These are phyloP conservation scores for Punctularia strigosozonata DNA, from an alignment of 768 basidiomycete genomes.

Conservation along the genomic window DNA sequence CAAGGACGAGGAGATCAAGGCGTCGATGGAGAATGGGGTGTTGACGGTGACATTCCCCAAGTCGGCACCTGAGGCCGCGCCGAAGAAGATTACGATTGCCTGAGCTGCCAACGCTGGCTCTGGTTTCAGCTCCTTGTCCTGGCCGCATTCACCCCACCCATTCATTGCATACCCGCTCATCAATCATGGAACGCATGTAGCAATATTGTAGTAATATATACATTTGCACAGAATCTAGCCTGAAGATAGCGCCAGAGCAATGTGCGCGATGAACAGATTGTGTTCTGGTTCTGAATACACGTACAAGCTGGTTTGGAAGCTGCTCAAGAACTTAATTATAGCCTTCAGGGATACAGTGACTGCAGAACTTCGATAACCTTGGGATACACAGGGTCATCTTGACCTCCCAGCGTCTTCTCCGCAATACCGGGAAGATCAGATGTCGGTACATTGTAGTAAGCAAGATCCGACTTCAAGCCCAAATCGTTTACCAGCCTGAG, in stretches of 20 bases:
- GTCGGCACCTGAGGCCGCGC: constrained; percentile 7
- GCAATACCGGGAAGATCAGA: constrained; percentile 45
- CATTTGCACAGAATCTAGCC: too few species aligned
- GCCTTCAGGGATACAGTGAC: constrained; percentile 21
- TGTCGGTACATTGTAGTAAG: constrained; percentile 52
- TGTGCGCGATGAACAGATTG: too few species aligned
- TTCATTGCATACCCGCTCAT: too few species aligned
- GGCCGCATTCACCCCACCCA: too few species aligned
- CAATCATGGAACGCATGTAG: too few species aligned
- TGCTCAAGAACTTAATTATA: too few species aligned
- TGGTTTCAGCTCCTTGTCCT: too few species aligned
- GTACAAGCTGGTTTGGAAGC: too few species aligned
- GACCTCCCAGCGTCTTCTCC: constrained; percentile 29
- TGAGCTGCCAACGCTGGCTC: too few species aligned
- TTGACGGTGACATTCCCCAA: constrained; percentile 11
- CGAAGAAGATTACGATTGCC: constrained; percentile 8
- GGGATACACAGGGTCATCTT: constrained; percentile 25
- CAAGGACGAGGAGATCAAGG: constrained; percentile 13
- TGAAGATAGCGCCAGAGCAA: too few species aligned
- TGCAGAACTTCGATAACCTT: constrained; percentile 40
- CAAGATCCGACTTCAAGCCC: constrained; percentile 44
- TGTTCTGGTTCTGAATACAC: too few species aligned
- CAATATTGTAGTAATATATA: too few species aligned
- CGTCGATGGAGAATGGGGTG: constrained; percentile 8
- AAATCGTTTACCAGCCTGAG: constrained; percentile 47